Percentiles rank a stretch among this genome's conserved stretches.
Evolutionary conservation across 441 rosid species (phyloP).

Genomic region (Populus hybrid): DNA sequence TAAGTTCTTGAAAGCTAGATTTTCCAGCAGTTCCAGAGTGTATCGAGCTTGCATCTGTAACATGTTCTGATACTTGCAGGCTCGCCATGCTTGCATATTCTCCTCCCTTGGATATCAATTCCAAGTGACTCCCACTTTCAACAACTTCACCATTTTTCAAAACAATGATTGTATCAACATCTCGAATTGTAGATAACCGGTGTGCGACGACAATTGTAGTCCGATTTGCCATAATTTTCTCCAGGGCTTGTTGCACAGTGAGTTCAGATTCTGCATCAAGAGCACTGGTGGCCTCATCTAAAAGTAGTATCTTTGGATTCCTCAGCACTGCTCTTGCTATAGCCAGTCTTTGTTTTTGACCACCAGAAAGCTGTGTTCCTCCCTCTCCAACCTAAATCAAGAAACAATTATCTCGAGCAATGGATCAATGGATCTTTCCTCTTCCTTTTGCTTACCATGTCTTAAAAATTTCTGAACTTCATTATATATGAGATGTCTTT

Average conservation of each 20-base stretch:
- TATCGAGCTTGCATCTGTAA: constrained; percentile 31
- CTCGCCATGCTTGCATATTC: constrained; percentile 61
- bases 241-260: constrained; percentile 67
- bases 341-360: constrained; percentile 83
- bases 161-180: constrained; percentile 62
- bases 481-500: not conserved
- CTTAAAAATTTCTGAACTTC: not conserved
- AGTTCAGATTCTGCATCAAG: constrained; percentile 83
- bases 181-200: constrained; percentile 61
- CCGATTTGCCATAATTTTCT: constrained; percentile 53
- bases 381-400: constrained; percentile 73
- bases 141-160: constrained; percentile 63
- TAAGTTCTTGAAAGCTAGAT: constrained; percentile 40
- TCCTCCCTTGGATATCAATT: constrained; percentile 58
- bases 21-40: constrained; percentile 32
- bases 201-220: constrained; percentile 75
- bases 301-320: constrained; percentile 69
- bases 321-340: constrained; percentile 76
- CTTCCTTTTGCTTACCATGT: not conserved
- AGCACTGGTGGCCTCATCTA: constrained; percentile 91
- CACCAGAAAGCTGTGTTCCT: constrained; percentile 92
- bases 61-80: constrained; percentile 46
- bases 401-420: constrained; percentile 4
- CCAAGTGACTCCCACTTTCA: constrained; percentile 64
- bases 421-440: not conserved